These are phyloP conservation scores for Annona cherimola DNA, from an alignment of 164 flowering plant genomes.

Conservation along the genomic window DNA sequence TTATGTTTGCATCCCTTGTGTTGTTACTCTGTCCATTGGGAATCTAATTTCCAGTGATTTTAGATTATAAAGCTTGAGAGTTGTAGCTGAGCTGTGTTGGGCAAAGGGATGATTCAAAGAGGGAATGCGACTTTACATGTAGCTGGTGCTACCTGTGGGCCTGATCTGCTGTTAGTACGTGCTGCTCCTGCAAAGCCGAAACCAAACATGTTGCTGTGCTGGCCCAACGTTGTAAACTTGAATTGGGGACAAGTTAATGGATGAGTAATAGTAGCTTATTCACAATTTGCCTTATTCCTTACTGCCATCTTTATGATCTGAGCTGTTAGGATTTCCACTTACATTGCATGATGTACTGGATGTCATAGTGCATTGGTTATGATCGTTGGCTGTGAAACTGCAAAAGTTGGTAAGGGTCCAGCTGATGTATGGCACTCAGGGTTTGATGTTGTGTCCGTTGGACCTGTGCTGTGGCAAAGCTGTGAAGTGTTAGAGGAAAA, in stretches of 20 bases:
- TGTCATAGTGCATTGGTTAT: constrained; percentile 15
- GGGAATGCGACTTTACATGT: constrained; percentile 18
- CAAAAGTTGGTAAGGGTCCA: neutral
- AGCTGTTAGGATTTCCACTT: constrained; percentile 5
- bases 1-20: constrained; percentile 6
- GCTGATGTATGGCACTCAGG: neutral
- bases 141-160: constrained; percentile 22
- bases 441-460: constrained; percentile 24
- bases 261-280: constrained; percentile 8
- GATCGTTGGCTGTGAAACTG: neutral
- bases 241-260: constrained; percentile 13
- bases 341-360: constrained; percentile 6
- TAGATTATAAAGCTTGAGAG: constrained; percentile 10
- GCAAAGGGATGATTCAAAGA: constrained; percentile 5
- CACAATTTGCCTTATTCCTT: neutral
- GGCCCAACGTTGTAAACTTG: constrained; percentile 8
- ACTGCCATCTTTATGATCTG: neutral
- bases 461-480: no score
- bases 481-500: no score
- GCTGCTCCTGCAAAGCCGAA: constrained; percentile 11
- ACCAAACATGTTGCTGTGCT: neutral
- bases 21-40: constrained; percentile 17
- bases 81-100: constrained; percentile 24
- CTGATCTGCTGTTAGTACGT: neutral
- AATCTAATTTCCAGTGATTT: constrained; percentile 16